Evolutionary conservation across 2,329 filamentous ascomycete species (phyloP), one percentile per base, ranked within the genome.

Genomic region (Colletotrichum zoysiae): DNA sequence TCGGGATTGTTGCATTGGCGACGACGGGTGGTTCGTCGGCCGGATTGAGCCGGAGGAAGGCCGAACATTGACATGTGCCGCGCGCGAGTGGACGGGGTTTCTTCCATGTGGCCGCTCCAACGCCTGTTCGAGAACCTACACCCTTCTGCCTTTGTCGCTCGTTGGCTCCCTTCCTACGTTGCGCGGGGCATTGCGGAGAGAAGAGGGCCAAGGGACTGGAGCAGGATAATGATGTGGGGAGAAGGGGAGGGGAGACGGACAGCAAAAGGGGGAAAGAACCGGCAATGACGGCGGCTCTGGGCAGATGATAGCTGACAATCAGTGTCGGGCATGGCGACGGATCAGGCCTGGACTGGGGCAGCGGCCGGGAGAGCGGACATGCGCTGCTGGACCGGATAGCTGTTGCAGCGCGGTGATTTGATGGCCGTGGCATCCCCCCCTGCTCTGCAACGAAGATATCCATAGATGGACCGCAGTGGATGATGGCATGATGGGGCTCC

Each of bases 151-250:
- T 42, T 46, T 65, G 38, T 64, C 33, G 65, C 53, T 53, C 55
- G 65, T 63, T 64, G 69, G 65, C 44, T 51, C 53, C 65, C 48
- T 69, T 50, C 23, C 40, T n/a, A 65, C 38, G 48, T 56, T n/a
- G 44, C 63, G 70, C 59, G 65, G 70, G 50, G 26, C 70, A 59
- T 35, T 71, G 59, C 66, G 70, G 65, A 64, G 69, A 66, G 35
- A 33, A 59, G 20, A 33, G 44, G 20, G 38, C 53, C 62, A 53
- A 67, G 57, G 68, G 35, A 59, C 67, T 61, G 48, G 64, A 26
- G 40, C 42, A 51, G 56, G 64, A 61, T 26, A 44, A 44, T 44
- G 26, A 44, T 23, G 42, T 30, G 65, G 65, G 58, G 57, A 62
- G 51, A 51, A 26, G 42, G 48, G 62, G 20, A 62, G 55, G 23